Base-by-base conservation (phyloP, 352 stramenopile species). In the Phytophthora hybrid region DNA sequence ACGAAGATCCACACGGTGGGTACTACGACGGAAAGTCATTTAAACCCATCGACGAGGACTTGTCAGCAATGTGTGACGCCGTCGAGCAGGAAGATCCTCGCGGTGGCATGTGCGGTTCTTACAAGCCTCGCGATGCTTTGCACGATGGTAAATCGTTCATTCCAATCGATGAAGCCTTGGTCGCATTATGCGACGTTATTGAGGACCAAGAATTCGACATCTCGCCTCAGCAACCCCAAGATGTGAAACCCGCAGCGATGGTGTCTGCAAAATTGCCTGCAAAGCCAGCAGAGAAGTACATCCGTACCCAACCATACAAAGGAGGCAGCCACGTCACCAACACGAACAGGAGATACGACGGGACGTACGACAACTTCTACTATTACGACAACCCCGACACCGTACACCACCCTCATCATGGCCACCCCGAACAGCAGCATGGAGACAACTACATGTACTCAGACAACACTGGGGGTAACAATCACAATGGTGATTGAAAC, bases 21-120 rank as follows among this genome's bases (percentile, higher is more conserved):
- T 44, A 19, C 19, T 61, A n/a, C 5, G 44, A 51, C 44, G 44
- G 44, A 47, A 61, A 47, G 31, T 61, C 55, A 21, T 61, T 7
- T 29, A 19, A 11, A 21, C 18, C 44, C 14, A 51, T 51, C 19
- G n/a, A 31, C 10, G 47, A 55, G 32, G 14, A 31, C 19, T 51
- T 49, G 55, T 18, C 31, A 6, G 18, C 21, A 59, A 2, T 41
- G 34, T 41, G 34, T 41, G 34, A 41, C 11, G 34, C 11, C 8
- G 3, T 41, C 11, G 34, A 41, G 34, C 8, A 41, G 7, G 34
- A 41, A 41, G 34, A 8, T 41, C 34, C 34, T 13, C 34, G 34
- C 11, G 2, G 34, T 41, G 7, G 34, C 34, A 7, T 41, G 34
- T 13, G 11, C 11, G 34, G 4, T 26, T 26, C 23, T 26, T 1